Conservation (phyloP, 2,329 filamentous ascomycete species). For the Ustulina deusta region DNA sequence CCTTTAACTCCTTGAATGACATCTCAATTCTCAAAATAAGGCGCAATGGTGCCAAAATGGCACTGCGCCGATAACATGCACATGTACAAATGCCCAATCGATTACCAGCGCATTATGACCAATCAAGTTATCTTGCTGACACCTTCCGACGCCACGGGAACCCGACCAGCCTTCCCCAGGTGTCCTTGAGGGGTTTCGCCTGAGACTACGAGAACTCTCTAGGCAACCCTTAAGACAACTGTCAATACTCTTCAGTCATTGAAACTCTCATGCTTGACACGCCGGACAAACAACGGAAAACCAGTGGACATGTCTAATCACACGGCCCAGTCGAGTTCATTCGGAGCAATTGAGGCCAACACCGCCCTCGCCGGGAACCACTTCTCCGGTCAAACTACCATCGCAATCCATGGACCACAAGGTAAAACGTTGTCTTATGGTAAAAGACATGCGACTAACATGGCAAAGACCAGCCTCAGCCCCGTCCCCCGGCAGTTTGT, state of each 20-base stretch:
- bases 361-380: not conserved
- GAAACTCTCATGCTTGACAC: not conserved
- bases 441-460: constrained; percentile 1
- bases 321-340: not conserved
- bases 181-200: too few species aligned
- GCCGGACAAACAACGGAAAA: not conserved
- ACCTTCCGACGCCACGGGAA: too few species aligned
- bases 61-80: too few species aligned
- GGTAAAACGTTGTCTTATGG: not conserved
- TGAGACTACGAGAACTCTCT: not conserved
- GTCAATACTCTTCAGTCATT: not conserved
- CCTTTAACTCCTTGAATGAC: too few species aligned
- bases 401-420: not conserved
- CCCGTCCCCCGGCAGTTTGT: not conserved
- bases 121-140: too few species aligned
- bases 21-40: too few species aligned
- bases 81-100: too few species aligned
- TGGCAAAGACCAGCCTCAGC: not conserved
- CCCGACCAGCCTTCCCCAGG: too few species aligned
- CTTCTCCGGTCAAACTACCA: not conserved
- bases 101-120: too few species aligned
- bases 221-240: too few species aligned
- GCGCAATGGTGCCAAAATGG: too few species aligned
- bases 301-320: not conserved
- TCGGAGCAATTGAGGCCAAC: not conserved